A percentile compares a stretch with the other conserved stretches of the same genome.
phyloP scores from a whole-genome alignment of 2,329 filamentous ascomycete genomes.

The Endocalyx cinctus region DNA sequence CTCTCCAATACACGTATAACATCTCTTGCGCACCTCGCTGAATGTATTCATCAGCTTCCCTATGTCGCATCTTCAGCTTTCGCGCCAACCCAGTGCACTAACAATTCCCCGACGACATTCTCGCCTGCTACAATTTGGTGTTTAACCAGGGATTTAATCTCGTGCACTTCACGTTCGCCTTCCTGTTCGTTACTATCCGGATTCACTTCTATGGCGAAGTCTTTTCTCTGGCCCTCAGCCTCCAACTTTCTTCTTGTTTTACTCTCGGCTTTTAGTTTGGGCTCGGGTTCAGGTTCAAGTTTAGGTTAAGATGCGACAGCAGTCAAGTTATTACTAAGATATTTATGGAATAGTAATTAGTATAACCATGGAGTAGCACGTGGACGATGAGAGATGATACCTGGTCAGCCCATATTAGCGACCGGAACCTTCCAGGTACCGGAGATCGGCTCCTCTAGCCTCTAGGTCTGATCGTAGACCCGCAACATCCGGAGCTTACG shows the following conservation, averaged over 20 bases:
- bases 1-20: slow-evolving; percentile 29
- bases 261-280: slow-evolving; percentile 5
- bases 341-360: not conserved
- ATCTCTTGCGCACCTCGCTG: slow-evolving; percentile 27
- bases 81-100: slow-evolving; percentile 27
- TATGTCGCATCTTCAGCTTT: slow-evolving; percentile 23
- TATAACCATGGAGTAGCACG: not conserved
- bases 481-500: slow-evolving; percentile 12
- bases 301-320: slow-evolving; percentile 1
- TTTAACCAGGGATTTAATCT: slow-evolving; percentile 21
- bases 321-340: not conserved
- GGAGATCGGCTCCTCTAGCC: slow-evolving; percentile 8
- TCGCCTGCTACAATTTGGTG: slow-evolving; percentile 17
- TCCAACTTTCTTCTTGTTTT: slow-evolving; percentile 2
- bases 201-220: slow-evolving; percentile 1
- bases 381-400: slow-evolving; percentile 9
- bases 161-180: slow-evolving; percentile 19
- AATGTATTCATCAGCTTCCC: slow-evolving; percentile 30
- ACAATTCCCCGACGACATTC: slow-evolving; percentile 23
- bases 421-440: slow-evolving; percentile 16
- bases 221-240: too few relatives aligned
- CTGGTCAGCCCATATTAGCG: slow-evolving; percentile 22
- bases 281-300: slow-evolving; percentile 2
- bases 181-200: slow-evolving; percentile 6
- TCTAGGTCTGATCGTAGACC: slow-evolving; percentile 7